phyloP scores from a whole-genome alignment of 768 basidiomycete species.

The Dioszegia crocea region DNA sequence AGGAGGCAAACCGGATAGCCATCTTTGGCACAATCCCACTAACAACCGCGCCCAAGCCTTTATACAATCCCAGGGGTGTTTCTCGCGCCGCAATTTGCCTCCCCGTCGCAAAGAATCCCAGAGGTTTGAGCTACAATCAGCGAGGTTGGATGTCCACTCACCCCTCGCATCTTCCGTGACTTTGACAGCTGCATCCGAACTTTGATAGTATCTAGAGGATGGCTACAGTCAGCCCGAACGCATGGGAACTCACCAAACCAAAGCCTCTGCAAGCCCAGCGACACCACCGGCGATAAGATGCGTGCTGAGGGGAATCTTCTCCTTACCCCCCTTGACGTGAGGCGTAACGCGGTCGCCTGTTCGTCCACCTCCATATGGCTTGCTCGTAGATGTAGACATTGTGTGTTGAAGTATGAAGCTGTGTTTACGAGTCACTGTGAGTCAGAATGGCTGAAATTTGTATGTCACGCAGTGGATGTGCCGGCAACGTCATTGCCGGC shows the following conservation, averaged over 20 bases:
- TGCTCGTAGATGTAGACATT: slow-evolving; percentile 38
- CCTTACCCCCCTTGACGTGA: slow-evolving; percentile 30
- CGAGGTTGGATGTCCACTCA: slow-evolving; percentile 54
- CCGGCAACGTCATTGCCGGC: neutral
- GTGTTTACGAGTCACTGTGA: neutral
- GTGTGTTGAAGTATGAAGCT: neutral
- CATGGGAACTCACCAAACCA: slow-evolving; percentile 48
- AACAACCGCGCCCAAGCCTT: slow-evolving; percentile 92
- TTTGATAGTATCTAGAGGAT: slow-evolving; percentile 97
- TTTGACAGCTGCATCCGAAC: slow-evolving; percentile 98
- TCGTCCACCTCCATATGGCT: slow-evolving; percentile 37
- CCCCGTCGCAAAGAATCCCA: slow-evolving; percentile 90
- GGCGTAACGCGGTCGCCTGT: slow-evolving; percentile 32
- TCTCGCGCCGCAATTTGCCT: slow-evolving; percentile 80
- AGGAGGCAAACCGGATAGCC: slow-evolving; percentile 97
- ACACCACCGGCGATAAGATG: slow-evolving; percentile 93
- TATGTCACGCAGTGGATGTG: neutral
- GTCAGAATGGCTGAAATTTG: neutral
- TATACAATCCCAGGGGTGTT: slow-evolving; percentile 93
- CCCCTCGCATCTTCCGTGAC: slow-evolving; percentile 73
- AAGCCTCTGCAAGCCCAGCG: slow-evolving; percentile 89
- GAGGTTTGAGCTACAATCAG: slow-evolving; percentile 68
- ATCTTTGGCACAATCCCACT: slow-evolving; percentile 98
- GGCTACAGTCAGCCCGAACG: slow-evolving; percentile 55
- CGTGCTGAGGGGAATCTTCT: slow-evolving; percentile 52